These are phyloP conservation scores for Hypoxylon sp. DNA, from an alignment of 2,329 filamentous ascomycete species.

Conservation along the genomic window DNA sequence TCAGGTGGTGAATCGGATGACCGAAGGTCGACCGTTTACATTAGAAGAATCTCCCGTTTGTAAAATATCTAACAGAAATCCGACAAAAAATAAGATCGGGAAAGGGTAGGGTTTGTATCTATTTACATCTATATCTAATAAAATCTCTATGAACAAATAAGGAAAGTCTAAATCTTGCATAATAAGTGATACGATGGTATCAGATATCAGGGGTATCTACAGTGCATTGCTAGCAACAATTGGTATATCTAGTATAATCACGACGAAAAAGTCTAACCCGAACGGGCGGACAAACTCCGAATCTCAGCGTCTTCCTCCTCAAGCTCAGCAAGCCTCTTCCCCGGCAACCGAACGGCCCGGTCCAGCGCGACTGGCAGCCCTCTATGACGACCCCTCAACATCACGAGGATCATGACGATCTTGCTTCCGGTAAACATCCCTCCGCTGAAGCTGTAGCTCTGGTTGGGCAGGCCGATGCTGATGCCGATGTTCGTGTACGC, in stretches of 20 bases:
- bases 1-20: too few species aligned
- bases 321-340: constrained; percentile 43
- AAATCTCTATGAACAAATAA: constrained; percentile 5
- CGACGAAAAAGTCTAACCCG: constrained; percentile 7
- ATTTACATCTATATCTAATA: constrained; percentile 9
- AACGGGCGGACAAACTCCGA: constrained; percentile 35
- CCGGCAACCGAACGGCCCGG: constrained; percentile 64
- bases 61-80: too few species aligned
- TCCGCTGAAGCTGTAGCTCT: constrained; percentile 69
- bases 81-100: too few species aligned
- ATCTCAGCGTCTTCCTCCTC: constrained; percentile 57
- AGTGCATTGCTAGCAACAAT: constrained; percentile 2
- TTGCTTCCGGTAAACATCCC: constrained; percentile 70
- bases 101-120: neutral
- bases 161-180: constrained; percentile 4
- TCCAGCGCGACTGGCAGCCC: constrained; percentile 70
- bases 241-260: neutral
- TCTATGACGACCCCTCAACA: constrained; percentile 70
- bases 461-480: constrained; percentile 67
- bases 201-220: constrained; percentile 1
- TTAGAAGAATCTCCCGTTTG: too few species aligned
- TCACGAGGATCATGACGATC: constrained; percentile 70
- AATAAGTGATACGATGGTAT: constrained; percentile 4
- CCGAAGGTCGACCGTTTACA: too few species aligned
- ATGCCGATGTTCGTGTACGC: constrained; percentile 75